These are phyloP conservation scores for Sutorius eximius DNA, from an alignment of 1,284 basidiomycete genomes.

Conservation along the genomic window DNA sequence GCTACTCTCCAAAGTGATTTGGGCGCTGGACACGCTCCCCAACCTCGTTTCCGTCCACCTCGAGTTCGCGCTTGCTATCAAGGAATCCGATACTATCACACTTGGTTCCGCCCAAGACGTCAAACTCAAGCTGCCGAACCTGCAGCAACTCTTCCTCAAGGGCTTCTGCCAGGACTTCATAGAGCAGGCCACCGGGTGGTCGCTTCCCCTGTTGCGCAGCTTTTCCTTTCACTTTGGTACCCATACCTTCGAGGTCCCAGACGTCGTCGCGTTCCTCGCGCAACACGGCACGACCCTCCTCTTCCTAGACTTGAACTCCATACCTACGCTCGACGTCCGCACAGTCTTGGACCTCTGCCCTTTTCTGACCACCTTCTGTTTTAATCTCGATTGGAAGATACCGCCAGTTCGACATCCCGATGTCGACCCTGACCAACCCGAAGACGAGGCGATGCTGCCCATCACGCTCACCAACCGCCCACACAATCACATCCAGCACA, in stretches of 20 bases:
- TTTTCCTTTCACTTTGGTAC: slow-evolving; percentile 54
- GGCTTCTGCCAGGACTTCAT: slow-evolving; percentile 63
- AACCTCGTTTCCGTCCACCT: slow-evolving; percentile 54
- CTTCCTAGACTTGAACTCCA: slow-evolving; percentile 63
- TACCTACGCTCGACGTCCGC: slow-evolving; percentile 53
- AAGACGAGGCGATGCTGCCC: slow-evolving; percentile 32
- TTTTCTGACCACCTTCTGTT: slow-evolving; percentile 56
- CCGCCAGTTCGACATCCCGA: slow-evolving; percentile 33
- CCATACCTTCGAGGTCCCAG: slow-evolving; percentile 53
- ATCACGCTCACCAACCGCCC: slow-evolving; percentile 47
- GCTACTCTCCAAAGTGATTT: slow-evolving; percentile 61
- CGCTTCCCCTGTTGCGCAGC: slow-evolving; percentile 53
- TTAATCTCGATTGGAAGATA: slow-evolving; percentile 70
- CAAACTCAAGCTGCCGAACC: slow-evolving; percentile 51
- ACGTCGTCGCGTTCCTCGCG: slow-evolving; percentile 56
- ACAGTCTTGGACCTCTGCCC: slow-evolving; percentile 63
- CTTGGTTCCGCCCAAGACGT: slow-evolving; percentile 61
- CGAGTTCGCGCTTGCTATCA: slow-evolving; percentile 41
- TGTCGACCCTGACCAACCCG: slow-evolving; percentile 24
- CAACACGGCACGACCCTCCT: slow-evolving; percentile 55
- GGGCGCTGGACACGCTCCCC: slow-evolving; percentile 61
- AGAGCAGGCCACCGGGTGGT: slow-evolving; percentile 66
- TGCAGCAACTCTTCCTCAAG: slow-evolving; percentile 60
- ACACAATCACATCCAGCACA: slow-evolving; percentile 55
- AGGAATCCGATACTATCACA: slow-evolving; percentile 35